A percentile compares a stretch with the other conserved stretches of the same genome.
Conservation (phyloP, 2,329 filamentous ascomycete genomes). For the Amauroascus verrucosus region DNA sequence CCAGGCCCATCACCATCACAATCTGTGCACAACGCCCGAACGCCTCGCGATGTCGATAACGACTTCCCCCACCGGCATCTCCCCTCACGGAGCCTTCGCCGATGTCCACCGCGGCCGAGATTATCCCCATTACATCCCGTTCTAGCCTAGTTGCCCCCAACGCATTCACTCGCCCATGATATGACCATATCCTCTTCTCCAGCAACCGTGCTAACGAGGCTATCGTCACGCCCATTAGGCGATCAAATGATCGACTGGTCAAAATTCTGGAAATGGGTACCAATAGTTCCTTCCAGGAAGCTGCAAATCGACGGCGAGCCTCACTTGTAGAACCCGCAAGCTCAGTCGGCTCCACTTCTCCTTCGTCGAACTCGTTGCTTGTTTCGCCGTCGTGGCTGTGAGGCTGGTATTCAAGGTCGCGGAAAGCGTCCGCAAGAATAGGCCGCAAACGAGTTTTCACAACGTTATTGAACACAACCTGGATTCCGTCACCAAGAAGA, state of each 20-base stretch:
- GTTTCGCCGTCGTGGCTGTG: conserved; percentile 44
- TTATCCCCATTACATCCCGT: conserved; percentile 68
- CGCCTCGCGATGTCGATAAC: conserved; percentile 68
- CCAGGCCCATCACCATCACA: conserved; percentile 81
- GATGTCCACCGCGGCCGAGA: conserved; percentile 40
- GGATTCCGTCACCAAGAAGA: conserved; percentile 70
- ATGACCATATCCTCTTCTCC: conserved; percentile 78
- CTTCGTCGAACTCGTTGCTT: conserved; percentile 21
- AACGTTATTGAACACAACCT: conserved; percentile 78
- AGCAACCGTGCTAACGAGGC: conserved; percentile 65
- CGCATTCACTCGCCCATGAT: conserved; percentile 67
- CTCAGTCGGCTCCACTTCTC: conserved; percentile 26
- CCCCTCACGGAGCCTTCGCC: conserved; percentile 26
- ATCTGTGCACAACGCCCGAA: conserved; percentile 72
- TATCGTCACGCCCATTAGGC: conserved; percentile 63
- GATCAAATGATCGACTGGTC: conserved; percentile 64
- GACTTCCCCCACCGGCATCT: conserved; percentile 26
- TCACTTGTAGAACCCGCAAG: conserved; percentile 36
- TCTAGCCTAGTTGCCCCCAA: conserved; percentile 75
- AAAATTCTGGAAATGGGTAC: conserved; percentile 75
- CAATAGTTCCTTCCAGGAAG: conserved; percentile 76
- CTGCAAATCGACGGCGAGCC: conserved; percentile 69
- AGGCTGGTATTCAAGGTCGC: conserved; percentile 76
- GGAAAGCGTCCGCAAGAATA: conserved; percentile 77
- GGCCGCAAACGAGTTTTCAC: conserved; percentile 75